Evolutionary conservation across 805 yeast species (phyloP).

Genomic region (Myxozyma vanderwaltii): DNA sequence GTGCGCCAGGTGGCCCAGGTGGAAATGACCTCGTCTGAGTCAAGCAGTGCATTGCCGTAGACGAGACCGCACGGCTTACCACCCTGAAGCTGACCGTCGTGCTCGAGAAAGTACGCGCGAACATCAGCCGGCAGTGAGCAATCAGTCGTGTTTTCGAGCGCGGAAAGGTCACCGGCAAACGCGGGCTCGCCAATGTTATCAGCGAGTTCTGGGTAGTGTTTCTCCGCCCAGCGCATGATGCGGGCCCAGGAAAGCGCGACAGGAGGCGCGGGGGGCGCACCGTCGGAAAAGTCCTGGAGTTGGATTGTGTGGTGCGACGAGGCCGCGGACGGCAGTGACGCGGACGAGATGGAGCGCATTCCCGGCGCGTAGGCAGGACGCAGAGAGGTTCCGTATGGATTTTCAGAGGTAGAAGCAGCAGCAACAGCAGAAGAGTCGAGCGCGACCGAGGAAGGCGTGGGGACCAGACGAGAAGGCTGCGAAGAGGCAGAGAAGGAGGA

Average conservation of each 20-base stretch:
- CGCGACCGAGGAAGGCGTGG: conserved; percentile 3
- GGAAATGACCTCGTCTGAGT: conserved; percentile 75
- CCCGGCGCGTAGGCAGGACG: conserved; percentile 29
- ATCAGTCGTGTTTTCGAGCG: conserved; percentile 80
- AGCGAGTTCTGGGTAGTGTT: conserved; percentile 76
- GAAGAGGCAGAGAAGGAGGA: conserved; percentile 2
- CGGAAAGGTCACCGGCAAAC: conserved; percentile 74
- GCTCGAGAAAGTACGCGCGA: conserved; percentile 72
- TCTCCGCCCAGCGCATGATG: conserved; percentile 78
- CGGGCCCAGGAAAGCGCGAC: conserved; percentile 85
- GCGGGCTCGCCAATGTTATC: conserved; percentile 79
- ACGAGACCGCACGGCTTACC: conserved; percentile 77
- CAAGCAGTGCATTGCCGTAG: conserved; percentile 78
- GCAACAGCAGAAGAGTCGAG: conserved; percentile 12
- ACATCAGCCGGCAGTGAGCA: conserved; percentile 78
- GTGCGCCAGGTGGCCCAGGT: conserved; percentile 86
- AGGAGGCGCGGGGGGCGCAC: conserved; percentile 61
- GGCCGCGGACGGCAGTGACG: conserved; percentile 18
- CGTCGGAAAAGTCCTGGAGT: conserved; percentile 51
- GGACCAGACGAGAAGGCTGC: conserved; percentile 5
- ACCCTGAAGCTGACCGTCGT: conserved; percentile 87
- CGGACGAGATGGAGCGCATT: conserved; percentile 29
- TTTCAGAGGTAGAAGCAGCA: not conserved
- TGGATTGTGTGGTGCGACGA: conserved; percentile 38
- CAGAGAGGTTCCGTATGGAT: conserved; percentile 14